Percentiles rank a stretch among this genome's conserved stretches.
Evolutionary conservation across 441 rosid species (phyloP).

Genomic region (Adansonia madagascariensis): DNA sequence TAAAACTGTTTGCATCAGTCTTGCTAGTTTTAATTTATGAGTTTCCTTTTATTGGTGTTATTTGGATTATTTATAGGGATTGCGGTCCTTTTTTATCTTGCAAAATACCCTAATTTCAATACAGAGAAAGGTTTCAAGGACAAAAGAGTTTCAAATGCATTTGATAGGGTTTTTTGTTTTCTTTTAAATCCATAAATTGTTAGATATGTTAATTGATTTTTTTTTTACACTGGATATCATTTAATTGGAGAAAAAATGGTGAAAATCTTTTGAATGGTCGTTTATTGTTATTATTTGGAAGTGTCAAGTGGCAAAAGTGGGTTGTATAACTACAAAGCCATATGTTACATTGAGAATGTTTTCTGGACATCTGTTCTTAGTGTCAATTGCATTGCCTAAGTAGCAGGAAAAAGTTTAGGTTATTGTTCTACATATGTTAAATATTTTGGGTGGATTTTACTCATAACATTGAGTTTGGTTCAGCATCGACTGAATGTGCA

Average conservation of each 20-base stretch:
- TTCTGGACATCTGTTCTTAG: neutral
- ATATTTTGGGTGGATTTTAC: neutral
- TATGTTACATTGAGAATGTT: neutral
- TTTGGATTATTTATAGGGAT: neutral
- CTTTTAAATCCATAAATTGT: neutral
- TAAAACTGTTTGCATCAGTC: neutral
- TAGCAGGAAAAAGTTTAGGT: neutral
- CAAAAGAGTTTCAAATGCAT: neutral
- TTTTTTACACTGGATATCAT: neutral
- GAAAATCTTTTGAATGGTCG: neutral
- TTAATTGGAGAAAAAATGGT: neutral
- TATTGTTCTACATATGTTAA: neutral
- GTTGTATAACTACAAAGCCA: neutral
- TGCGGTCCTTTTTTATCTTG: neutral
- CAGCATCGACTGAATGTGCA: neutral
- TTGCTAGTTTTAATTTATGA: neutral
- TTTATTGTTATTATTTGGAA: neutral
- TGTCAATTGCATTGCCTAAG: neutral
- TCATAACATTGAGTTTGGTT: neutral
- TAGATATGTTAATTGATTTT: neutral
- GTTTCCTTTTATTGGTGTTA: neutral
- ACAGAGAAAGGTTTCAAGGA: neutral
- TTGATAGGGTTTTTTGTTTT: neutral
- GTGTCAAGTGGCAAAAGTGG: neutral
- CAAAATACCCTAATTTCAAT: neutral